A percentile compares a stretch with the other conserved stretches of the same genome.
Evolutionary conservation across 2,329 filamentous ascomycete species (phyloP).

Genomic region (Monosporascus sp.): DNA sequence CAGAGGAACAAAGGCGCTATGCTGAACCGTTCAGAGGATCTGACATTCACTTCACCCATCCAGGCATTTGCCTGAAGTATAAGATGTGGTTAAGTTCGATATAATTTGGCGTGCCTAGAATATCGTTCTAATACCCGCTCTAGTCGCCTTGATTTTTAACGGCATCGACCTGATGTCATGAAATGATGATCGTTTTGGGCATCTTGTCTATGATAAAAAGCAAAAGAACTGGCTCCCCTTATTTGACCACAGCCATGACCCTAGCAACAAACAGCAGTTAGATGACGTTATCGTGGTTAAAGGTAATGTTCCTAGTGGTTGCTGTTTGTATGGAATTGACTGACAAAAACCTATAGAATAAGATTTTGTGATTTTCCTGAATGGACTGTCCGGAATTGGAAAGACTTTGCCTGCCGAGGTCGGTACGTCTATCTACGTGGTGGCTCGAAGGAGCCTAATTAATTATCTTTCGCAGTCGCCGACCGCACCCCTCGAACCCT

Average conservation of each 20-base stretch:
- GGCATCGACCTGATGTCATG: constrained; percentile 3
- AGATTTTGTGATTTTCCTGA: constrained; percentile 37
- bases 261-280: constrained; percentile 1
- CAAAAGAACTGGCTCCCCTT: constrained; percentile 5
- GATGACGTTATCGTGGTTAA: constrained; percentile 10
- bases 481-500: neutral
- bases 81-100: neutral
- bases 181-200: constrained; percentile 2
- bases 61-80: neutral
- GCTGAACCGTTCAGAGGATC: neutral
- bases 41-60: neutral
- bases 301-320: constrained; percentile 21
- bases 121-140: neutral
- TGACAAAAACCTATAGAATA: constrained; percentile 18
- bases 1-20: neutral
- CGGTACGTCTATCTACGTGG: neutral
- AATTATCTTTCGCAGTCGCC: neutral
- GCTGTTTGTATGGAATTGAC: neutral
- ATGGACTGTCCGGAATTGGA: constrained; percentile 37
- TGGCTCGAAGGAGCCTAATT: neutral
- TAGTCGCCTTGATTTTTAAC: constrained; percentile 6
- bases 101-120: neutral
- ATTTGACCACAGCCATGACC: neutral
- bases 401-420: constrained; percentile 39
- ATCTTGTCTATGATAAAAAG: constrained; percentile 3